Evolutionary conservation across 2,329 filamentous ascomycete genomes (phyloP).

Genomic region (Sporothrix mexicana): DNA sequence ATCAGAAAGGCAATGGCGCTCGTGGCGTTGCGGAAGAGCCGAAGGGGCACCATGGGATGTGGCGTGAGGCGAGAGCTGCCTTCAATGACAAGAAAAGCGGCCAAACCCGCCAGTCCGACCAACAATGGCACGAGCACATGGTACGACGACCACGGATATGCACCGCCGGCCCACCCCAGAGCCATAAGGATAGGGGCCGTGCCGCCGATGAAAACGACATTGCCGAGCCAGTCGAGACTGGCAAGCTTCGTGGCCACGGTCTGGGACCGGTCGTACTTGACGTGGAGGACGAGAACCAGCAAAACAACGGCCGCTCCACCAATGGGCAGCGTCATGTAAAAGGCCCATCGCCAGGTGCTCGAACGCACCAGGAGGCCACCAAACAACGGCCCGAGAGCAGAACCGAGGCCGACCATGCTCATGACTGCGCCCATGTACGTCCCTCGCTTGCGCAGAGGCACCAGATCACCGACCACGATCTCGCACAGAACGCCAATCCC

Average conservation of each 20-base stretch:
- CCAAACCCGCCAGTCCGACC: neutral
- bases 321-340: conserved; percentile 52
- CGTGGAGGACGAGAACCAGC: conserved; percentile 46
- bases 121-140: neutral
- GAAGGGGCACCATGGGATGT: conserved; percentile 7
- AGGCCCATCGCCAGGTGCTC: conserved; percentile 44
- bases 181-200: neutral
- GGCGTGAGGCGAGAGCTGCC: neutral
- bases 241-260: neutral
- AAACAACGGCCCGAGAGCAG: conserved; percentile 35
- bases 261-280: conserved; percentile 2
- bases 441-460: conserved; percentile 37
- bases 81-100: neutral
- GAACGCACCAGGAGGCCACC: conserved; percentile 36
- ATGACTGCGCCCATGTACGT: conserved; percentile 37
- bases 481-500: conserved; percentile 45
- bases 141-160: conserved; percentile 6
- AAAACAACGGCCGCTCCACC: conserved; percentile 40
- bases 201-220: neutral
- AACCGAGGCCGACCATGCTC: conserved; percentile 31
- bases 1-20: conserved; percentile 40
- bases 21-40: neutral
- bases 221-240: conserved; percentile 1
- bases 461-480: conserved; percentile 44
- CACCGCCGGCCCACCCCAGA: conserved; percentile 1